Evolutionary conservation across 225 moss, liverwort and hornwort genomes (phyloP), one percentile per base, ranked within the genome.

Genomic region (Asterella californica): DNA sequence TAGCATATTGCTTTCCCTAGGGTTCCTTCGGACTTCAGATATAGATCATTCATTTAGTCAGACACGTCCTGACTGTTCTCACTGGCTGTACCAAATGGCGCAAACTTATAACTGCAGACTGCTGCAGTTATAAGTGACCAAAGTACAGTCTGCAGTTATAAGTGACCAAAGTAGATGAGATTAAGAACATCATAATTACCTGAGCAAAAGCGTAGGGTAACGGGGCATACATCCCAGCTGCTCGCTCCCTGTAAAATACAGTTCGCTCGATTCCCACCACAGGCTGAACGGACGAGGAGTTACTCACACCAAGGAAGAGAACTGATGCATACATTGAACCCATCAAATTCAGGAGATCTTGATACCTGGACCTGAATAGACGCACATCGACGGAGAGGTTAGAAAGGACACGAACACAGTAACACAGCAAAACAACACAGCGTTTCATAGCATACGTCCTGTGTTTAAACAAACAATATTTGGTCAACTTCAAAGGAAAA

Each of bases 221-320:
- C 32, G 96, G 80, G 55, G 94, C 87, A 86, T 96, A 96, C 96
- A 96, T 91, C 74, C 94, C 94, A 81, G 96, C 92, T 88, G 96
- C 96, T 57, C 92, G 85, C 75, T 96, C 96, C 79, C 96, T 89
- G 54, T 96, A 96, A 81, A 88, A 94, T 25, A 96, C 96, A 59
- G 96, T 88, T 78, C 96, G 91, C 86, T 96, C 96, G 42, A 96
- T 89, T 45, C 94, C 90, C 71, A 96, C 94, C 34, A 96, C 67
- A 59, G 96, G 94, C 80, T 96, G 96, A 74, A 96, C 96, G 74
- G 88, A 89, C 29, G 91, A 91, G 59, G 94, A 88, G 67, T 96
- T 96, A 81, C 88, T 96, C 25, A 94, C 89, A 86, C 96, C 96
- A 84, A 96, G 86, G 68, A 94, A 96, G 32, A 96, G 77, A 29